phyloP scores from a whole-genome alignment of 371 early-diverging fungal species.

The Actinomucor elegans region DNA sequence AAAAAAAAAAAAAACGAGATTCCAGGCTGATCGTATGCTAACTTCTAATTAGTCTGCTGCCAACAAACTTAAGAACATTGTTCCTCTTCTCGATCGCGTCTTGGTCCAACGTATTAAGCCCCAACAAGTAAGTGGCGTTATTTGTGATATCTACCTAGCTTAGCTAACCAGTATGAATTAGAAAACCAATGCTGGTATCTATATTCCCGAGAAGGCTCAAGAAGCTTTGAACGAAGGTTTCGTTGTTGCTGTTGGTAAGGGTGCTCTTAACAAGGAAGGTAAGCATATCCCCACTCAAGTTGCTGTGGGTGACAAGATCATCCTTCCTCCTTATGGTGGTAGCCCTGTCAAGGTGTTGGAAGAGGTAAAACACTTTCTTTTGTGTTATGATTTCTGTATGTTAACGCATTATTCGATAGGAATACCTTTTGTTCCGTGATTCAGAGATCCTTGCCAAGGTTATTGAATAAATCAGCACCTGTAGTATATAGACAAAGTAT shows the following conservation, averaged over 20 bases:
- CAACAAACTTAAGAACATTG: constrained; percentile 50
- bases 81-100: constrained; percentile 93
- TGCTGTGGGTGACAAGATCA: constrained; percentile 89
- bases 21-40: background rate
- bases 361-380: constrained; percentile 55
- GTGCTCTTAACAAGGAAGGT: constrained; percentile 86
- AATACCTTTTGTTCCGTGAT: constrained; percentile 82
- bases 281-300: constrained; percentile 79
- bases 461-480: constrained; percentile 46
- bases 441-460: constrained; percentile 94
- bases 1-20: background rate
- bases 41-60: constrained; percentile 30
- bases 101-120: constrained; percentile 96
- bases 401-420: no score
- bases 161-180: no score
- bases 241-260: constrained; percentile 95
- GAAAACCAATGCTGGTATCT: constrained; percentile 95
- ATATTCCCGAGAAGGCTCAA: constrained; percentile 97
- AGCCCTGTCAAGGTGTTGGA: constrained; percentile 84
- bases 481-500: no score
- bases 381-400: no score
- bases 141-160: background rate
- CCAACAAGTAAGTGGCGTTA: constrained; percentile 74
- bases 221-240: constrained; percentile 92
- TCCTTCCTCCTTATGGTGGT: constrained; percentile 95